Evolutionary conservation across 345 rosid genomes (phyloP).

Genomic region (Mercurialis annua): DNA sequence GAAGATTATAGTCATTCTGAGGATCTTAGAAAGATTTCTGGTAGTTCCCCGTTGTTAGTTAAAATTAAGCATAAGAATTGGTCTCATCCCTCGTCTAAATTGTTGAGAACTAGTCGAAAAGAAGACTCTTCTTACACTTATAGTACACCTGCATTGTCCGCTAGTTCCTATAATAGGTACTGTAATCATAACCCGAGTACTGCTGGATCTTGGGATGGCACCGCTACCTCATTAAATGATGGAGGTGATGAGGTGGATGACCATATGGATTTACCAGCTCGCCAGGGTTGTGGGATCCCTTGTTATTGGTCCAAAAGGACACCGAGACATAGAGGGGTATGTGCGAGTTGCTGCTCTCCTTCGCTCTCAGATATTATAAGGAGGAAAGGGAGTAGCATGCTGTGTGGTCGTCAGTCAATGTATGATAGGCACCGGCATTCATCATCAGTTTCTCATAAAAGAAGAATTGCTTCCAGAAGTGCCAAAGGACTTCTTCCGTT

Average conservation of each 20-base stretch:
- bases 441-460: slow-evolving; percentile 43
- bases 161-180: slow-evolving; percentile 71
- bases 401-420: slow-evolving; percentile 69
- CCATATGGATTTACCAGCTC: slow-evolving; percentile 72
- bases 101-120: slow-evolving; percentile 46
- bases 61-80: slow-evolving; percentile 62
- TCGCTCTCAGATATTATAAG: slow-evolving; percentile 83
- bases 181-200: slow-evolving; percentile 59
- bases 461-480: slow-evolving; percentile 53
- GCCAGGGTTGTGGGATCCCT: slow-evolving; percentile 92
- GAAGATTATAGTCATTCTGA: slow-evolving; percentile 61
- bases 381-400: slow-evolving; percentile 81
- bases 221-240: slow-evolving; percentile 76
- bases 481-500: slow-evolving; percentile 75
- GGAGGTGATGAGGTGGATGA: slow-evolving; percentile 74
- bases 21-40: slow-evolving; percentile 48
- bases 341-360: slow-evolving; percentile 82
- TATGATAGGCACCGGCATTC: slow-evolving; percentile 49
- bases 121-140: slow-evolving; percentile 75
- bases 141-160: slow-evolving; percentile 85
- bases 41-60: slow-evolving; percentile 63
- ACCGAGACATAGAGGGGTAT: slow-evolving; percentile 62
- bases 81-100: slow-evolving; percentile 54
- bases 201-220: slow-evolving; percentile 83
- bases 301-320: slow-evolving; percentile 90